Percentiles rank a stretch among this genome's conserved stretches.
Evolutionary conservation across 2,329 filamentous ascomycete species (phyloP).

Genomic region (Talaromyces sp.): DNA sequence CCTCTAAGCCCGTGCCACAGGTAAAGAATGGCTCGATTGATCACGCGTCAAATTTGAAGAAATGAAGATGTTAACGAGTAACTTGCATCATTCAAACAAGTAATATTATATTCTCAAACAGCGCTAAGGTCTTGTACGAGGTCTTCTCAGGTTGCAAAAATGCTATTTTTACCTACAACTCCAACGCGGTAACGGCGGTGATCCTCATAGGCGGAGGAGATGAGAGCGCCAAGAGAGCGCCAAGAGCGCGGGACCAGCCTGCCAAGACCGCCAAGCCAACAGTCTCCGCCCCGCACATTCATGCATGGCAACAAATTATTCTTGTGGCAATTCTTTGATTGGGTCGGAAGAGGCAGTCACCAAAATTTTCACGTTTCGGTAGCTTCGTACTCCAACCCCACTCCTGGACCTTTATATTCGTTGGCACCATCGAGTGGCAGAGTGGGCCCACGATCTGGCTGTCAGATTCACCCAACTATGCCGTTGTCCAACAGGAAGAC

Average conservation of each 20-base stretch:
- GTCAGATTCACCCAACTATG: slow-evolving; percentile 62
- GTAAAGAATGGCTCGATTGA: not conserved
- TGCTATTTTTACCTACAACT: not conserved
- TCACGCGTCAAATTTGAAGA: not conserved
- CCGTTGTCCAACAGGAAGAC: slow-evolving; percentile 63
- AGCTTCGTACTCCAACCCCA: not conserved
- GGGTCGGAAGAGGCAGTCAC: not conserved
- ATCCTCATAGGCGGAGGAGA: not conserved
- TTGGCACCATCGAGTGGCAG: not conserved
- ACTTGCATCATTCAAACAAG: not conserved
- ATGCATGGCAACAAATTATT: not conserved
- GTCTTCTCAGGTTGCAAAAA: not conserved
- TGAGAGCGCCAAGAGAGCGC: not conserved
- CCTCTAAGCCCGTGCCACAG: not conserved
- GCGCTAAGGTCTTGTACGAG: not conserved
- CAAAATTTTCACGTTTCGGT: not conserved
- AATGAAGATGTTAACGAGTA: not conserved
- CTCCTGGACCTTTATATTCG: not conserved
- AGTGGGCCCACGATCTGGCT: not conserved
- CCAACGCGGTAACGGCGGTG: not conserved
- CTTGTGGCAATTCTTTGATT: not conserved
- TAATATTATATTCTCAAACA: not conserved
- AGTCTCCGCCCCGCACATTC: not conserved
- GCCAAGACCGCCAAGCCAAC: not conserved
- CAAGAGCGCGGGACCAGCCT: not conserved